A percentile compares a stretch with the other conserved stretches of the same genome.
Evolutionary conservation across 202 grass and related monocot species (phyloP).

Genomic region (Zizania palustris): DNA sequence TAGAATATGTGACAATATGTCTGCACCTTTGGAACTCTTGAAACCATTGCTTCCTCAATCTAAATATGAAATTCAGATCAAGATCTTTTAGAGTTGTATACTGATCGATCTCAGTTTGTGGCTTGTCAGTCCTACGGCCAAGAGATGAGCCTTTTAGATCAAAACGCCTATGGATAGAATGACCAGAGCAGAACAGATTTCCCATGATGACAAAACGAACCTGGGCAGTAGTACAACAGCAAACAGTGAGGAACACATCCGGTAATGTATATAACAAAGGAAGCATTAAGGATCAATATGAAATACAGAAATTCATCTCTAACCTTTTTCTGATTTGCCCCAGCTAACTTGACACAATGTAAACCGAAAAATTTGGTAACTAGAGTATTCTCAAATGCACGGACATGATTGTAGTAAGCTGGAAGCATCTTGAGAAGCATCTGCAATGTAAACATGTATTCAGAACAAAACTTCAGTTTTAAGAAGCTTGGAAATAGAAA

Average conservation of each 20-base stretch:
- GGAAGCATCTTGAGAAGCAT: slow-evolving; percentile 99
- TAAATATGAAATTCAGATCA: slow-evolving; percentile 97
- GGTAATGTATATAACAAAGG: slow-evolving; percentile 5
- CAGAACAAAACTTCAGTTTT: slow-evolving; percentile 31
- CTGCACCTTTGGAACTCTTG: slow-evolving; percentile 85
- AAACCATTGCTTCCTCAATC: slow-evolving; percentile 79
- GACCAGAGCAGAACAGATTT: slow-evolving; percentile 89
- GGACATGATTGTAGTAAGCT: slow-evolving; percentile 94
- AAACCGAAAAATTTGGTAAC: slow-evolving; percentile 95
- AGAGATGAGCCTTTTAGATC: slow-evolving; percentile 99
- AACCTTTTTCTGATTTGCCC: slow-evolving; percentile 96
- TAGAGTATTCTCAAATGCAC: slow-evolving; percentile 83
- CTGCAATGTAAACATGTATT: slow-evolving; percentile 51
- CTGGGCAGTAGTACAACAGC: slow-evolving; percentile 48
- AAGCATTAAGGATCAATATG: slow-evolving; percentile 22
- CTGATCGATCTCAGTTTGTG: slow-evolving; percentile 86
- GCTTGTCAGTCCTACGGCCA: slow-evolving; percentile 86
- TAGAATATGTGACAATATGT: slow-evolving; percentile 26
- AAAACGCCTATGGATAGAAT: slow-evolving; percentile 86
- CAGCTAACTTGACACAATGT: slow-evolving; percentile 94
- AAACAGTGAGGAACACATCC: slow-evolving; percentile 33
- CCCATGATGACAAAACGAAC: slow-evolving; percentile 99
- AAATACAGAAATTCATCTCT: slow-evolving; percentile 42
- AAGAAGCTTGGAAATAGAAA: slow-evolving; percentile 37
- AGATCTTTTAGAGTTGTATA: slow-evolving; percentile 99